A percentile compares a stretch with the other conserved stretches of the same genome.
Evolutionary conservation across 148 eudicot species (phyloP).

Genomic region (Nyssa sinensis): DNA sequence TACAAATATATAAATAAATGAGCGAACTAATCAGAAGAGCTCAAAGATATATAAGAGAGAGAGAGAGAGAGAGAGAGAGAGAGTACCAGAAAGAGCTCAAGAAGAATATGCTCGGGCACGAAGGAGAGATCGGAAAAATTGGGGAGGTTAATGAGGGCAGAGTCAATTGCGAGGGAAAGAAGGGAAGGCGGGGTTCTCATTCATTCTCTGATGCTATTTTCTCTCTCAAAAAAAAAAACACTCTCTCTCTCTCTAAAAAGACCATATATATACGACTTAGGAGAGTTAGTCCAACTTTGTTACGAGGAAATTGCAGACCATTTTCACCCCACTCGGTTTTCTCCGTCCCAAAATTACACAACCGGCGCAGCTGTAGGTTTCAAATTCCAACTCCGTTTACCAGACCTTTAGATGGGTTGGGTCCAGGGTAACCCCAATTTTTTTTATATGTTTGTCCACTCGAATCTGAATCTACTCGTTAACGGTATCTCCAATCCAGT

Average conservation of each 20-base stretch:
- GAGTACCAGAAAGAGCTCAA: conserved; percentile 66
- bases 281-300: neutral
- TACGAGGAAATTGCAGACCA: neutral
- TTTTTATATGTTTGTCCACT: no score
- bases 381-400: no score
- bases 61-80: conserved; percentile 3
- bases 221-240: no score
- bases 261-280: neutral
- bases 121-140: conserved; percentile 63
- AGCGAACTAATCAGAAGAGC: no score
- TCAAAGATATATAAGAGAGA: no score
- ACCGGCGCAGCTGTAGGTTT: no score
- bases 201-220: conserved; percentile 22
- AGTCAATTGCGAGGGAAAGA: conserved; percentile 68
- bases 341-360: no score
- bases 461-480: no score
- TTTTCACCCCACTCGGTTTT: no score
- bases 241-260: conserved; percentile 9
- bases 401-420: no score
- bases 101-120: conserved; percentile 77
- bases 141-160: conserved; percentile 59
- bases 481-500: no score
- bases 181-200: conserved; percentile 63
- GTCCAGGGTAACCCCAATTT: no score
- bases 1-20: neutral